Percentiles rank a stretch among this genome's conserved stretches.
Evolutionary conservation across 495 filamentous ascomycete species (phyloP).

Genomic region (Penicillium taxi): DNA sequence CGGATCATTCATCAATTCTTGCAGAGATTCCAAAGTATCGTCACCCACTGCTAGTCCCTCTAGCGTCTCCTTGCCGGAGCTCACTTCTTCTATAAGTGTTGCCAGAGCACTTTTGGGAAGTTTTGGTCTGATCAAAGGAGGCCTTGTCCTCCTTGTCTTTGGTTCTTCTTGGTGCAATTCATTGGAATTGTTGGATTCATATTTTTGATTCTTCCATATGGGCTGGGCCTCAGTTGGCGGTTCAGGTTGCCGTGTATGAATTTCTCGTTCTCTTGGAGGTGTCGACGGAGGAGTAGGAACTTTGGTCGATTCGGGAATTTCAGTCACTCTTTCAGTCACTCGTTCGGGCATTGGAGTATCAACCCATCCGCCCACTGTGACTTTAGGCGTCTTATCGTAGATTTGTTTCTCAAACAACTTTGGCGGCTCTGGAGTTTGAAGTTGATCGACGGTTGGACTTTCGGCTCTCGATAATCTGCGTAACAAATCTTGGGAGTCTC

Average conservation of each 20-base stretch:
- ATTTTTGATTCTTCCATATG: slow-evolving; percentile 7
- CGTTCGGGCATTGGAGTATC: slow-evolving; percentile 45
- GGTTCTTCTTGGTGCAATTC: slow-evolving; percentile 1
- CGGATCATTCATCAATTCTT: slow-evolving; percentile 44
- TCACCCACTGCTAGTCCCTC: slow-evolving; percentile 41
- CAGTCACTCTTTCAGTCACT: slow-evolving; percentile 21
- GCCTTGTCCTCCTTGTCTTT: slow-evolving; percentile 12
- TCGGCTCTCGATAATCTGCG: slow-evolving; percentile 55
- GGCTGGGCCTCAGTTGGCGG: background rate
- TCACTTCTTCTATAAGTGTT: slow-evolving; percentile 47
- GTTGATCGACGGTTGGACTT: slow-evolving; percentile 31
- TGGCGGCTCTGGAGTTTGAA: slow-evolving; percentile 28
- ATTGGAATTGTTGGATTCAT: slow-evolving; percentile 1
- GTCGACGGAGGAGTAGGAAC: slow-evolving; percentile 16
- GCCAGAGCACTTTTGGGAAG: slow-evolving; percentile 44
- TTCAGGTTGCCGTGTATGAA: slow-evolving; percentile 1
- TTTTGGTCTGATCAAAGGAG: slow-evolving; percentile 31
- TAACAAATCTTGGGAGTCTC: slow-evolving; percentile 60
- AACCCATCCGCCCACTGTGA: slow-evolving; percentile 46
- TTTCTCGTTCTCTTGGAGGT: slow-evolving; percentile 3
- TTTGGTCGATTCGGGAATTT: slow-evolving; percentile 26
- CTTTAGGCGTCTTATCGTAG: slow-evolving; percentile 41
- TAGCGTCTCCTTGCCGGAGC: slow-evolving; percentile 34
- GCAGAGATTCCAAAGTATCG: slow-evolving; percentile 55
- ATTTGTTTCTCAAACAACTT: slow-evolving; percentile 36